These are phyloP conservation scores for Rachicladosporium sp. DNA, from an alignment of 2,329 filamentous ascomycete species.

Conservation along the genomic window DNA sequence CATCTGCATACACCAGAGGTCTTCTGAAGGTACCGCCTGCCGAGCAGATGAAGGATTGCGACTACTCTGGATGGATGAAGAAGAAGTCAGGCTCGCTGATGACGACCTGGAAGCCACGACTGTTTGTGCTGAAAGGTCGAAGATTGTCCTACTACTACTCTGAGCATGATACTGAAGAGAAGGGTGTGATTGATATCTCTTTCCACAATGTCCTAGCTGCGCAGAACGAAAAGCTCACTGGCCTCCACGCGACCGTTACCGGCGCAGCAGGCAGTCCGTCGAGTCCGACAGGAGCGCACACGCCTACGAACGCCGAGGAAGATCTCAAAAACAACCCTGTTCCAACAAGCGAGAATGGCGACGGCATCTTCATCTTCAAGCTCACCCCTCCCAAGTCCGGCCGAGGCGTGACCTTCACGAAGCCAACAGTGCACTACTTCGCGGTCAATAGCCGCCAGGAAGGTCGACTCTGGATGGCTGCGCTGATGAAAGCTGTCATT, in stretches of 20 bases:
- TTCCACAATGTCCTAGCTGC: slow-evolving; percentile 93
- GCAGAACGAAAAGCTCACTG: slow-evolving; percentile 79
- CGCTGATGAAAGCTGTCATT: slow-evolving; percentile 96
- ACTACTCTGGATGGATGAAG: slow-evolving; percentile 99
- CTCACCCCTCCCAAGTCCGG: slow-evolving; percentile 81
- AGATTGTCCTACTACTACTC: slow-evolving; percentile 93
- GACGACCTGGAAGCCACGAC: slow-evolving; percentile 91
- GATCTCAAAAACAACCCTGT: slow-evolving; percentile 26
- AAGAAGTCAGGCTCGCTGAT: slow-evolving; percentile 94
- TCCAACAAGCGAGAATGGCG: slow-evolving; percentile 33
- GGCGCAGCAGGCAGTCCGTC: slow-evolving; percentile 64
- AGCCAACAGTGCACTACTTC: slow-evolving; percentile 94
- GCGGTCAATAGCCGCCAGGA: slow-evolving; percentile 82
- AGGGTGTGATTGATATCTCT: slow-evolving; percentile 93
- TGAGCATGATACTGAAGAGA: slow-evolving; percentile 82
- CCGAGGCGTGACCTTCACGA: slow-evolving; percentile 91
- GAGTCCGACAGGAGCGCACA: slow-evolving; percentile 32
- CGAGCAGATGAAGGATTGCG: slow-evolving; percentile 73
- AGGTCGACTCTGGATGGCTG: slow-evolving; percentile 94
- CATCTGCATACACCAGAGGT: slow-evolving; percentile 83
- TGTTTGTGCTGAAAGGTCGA: slow-evolving; percentile 89
- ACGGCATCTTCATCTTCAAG: slow-evolving; percentile 91
- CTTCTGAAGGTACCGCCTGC: slow-evolving; percentile 67
- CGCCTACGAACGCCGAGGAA: slow-evolving; percentile 25
- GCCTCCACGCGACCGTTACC: slow-evolving; percentile 82